Evolutionary conservation across 2,329 filamentous ascomycete genomes (phyloP), one percentile per base, ranked within the genome.

Genomic region (Arthrobotrys sinensis): DNA sequence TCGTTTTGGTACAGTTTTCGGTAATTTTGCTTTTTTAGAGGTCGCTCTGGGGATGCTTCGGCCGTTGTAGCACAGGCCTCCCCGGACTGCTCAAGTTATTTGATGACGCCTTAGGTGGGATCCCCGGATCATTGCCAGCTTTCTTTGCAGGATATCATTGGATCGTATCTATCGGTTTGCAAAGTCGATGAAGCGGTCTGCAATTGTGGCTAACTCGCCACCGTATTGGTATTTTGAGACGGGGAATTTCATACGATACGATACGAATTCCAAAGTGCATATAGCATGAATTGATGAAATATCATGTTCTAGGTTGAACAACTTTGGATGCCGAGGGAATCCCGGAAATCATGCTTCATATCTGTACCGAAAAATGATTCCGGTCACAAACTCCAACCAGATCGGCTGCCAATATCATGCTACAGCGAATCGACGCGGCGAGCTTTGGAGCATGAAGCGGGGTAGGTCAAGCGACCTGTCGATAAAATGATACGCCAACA

Each of bases 331-430:
- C 46, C 21, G 46, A 46, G 60, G 60, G 66, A 53, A 64, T 64
- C 62, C 60, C n/a, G 55, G 40, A 57, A 63, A 62, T 40, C 52
- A 68, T 72, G 62, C 66, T 72, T 78, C 36, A 53, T 28, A 2
- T 28, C 4, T 34, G 36, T 60, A 53, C 57, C 45, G 48, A 52
- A 71, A 36, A 64, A 53, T 60, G 52, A 52, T 48, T 68, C 43
- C 50, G 19, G 66, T 77, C 67, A 71, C 64, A 53, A 70, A 66
- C 43, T 62, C 45, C 36, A 38, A 53, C 50, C 43, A 64, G 75
- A 78, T 78, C 62, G 67, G 52, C 67, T 64, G 32, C 43, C 67
- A 72, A 68, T 64, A 72, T 72, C 67, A 72, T 72, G 67, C 75
- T 43, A 4, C 52, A 53, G 14, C 32, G 36, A 72, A 72, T 67